Base-by-base conservation (phyloP, 1,284 basidiomycete species). In the Coniophora puteana region DNA sequence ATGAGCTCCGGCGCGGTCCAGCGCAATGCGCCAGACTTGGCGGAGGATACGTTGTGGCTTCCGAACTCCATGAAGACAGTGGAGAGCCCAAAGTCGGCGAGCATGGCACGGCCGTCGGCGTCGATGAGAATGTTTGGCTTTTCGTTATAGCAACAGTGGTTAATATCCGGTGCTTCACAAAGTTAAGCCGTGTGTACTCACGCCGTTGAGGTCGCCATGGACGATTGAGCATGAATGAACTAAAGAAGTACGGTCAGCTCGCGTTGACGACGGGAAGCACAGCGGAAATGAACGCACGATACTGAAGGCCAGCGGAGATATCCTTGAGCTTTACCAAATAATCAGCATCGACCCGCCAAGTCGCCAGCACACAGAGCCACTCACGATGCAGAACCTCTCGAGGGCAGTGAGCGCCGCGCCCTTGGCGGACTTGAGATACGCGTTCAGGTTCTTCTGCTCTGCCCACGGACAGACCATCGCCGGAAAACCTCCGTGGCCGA, bases 1-100 rank as follows among this genome's bases (percentile, higher is more conserved):
- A 49, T 52, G 1, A 58, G 44, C 34, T 62, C 59, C 2, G 57
- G 58, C 8, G 59, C 62, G 12, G 53, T 48, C 59, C 59, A 62
- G 24, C 58, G 50, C n/a, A n/a, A n/a, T n/a, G n/a, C n/a, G 10
- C 55, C 57, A n/a, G n/a, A n/a, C n/a, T n/a, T n/a, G n/a, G n/a
- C n/a, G n/a, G n/a, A n/a, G n/a, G n/a, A n/a, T n/a, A n/a, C n/a
- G n/a, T n/a, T n/a, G n/a, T n/a, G n/a, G n/a, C 50, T 49, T 18
- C 52, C 41, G 24, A 55, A 44, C 23, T 60, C 59, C 4, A 49
- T 47, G 12, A 55, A 44, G 21, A 64, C 47, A 16, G 45, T 53
- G 0, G 60, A 59, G 2, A 63, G 44, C 3, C 61, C 61, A 32
- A 62, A 62, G 34, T 63, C 61, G 17, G 52, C 30, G 6, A 44